These are phyloP conservation scores for Thermoascus crustaceus DNA, from an alignment of 2,329 filamentous ascomycete genomes.

Conservation along the genomic window DNA sequence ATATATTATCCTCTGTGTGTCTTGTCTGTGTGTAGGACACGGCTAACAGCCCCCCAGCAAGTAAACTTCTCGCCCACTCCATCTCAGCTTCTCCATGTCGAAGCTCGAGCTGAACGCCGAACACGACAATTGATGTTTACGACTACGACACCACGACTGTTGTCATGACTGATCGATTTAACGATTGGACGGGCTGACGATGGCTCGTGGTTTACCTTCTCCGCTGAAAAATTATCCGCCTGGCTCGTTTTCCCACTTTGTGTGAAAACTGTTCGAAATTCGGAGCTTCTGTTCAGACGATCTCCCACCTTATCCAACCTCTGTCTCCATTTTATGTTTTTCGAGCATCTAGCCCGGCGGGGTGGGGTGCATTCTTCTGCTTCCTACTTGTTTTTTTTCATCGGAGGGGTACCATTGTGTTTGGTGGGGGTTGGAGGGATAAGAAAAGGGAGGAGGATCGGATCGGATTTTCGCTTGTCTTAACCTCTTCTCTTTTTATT, in stretches of 20 bases:
- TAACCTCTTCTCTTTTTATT: slow-evolving; percentile 10
- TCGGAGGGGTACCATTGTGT: slow-evolving; percentile 25
- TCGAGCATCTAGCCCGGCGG: slow-evolving; percentile 12
- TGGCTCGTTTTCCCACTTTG: not conserved
- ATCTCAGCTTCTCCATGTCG: slow-evolving; percentile 41
- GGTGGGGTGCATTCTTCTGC: not conserved
- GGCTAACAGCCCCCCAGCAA: slow-evolving; percentile 41
- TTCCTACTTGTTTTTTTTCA: slow-evolving; percentile 13
- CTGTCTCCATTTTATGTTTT: slow-evolving; percentile 14
- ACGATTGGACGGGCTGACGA: not conserved
- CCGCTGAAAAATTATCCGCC: not conserved
- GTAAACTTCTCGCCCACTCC: slow-evolving; percentile 56
- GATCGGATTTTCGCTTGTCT: slow-evolving; percentile 2
- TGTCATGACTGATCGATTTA: slow-evolving; percentile 1
- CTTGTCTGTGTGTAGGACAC: not conserved
- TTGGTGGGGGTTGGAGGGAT: slow-evolving; percentile 28
- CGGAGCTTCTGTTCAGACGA: slow-evolving; percentile 14
- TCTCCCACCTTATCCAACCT: slow-evolving; percentile 4
- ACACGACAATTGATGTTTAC: slow-evolving; percentile 22
- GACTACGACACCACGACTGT: slow-evolving; percentile 1
- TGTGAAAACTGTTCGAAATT: not conserved
- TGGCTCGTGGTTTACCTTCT: not conserved
- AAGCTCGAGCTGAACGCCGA: slow-evolving; percentile 32
- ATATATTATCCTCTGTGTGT: no score
- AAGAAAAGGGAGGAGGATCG: slow-evolving; percentile 5